Evolutionary conservation across 129 eudicot genomes (phyloP).

Genomic region (Heracleum sosnowskyi): DNA sequence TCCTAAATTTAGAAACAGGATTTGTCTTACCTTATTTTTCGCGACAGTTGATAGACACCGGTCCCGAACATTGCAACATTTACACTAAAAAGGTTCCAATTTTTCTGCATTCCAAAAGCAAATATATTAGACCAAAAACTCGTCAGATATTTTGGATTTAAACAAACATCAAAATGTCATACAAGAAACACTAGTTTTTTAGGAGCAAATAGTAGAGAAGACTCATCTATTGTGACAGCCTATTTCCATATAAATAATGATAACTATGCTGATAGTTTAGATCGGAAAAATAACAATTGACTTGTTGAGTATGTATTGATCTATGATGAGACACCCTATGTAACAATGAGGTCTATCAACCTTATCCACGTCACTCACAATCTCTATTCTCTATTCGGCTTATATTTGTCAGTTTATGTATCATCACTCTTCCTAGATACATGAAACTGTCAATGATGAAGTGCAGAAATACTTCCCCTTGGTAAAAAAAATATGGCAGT

Average conservation of each 20-base stretch:
- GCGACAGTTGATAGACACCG: conserved; percentile 79
- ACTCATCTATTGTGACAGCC: neutral
- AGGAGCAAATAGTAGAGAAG: neutral
- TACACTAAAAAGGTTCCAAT: conserved; percentile 97
- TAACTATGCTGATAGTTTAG: neutral
- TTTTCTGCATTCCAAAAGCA: conserved; percentile 56
- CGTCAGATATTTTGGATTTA: neutral
- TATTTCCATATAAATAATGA: neutral
- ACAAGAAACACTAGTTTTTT: neutral
- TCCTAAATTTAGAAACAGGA: neutral
- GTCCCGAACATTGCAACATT: conserved; percentile 95
- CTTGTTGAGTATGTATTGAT: neutral
- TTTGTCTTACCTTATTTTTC: conserved; percentile 67
- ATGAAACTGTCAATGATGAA: neutral
- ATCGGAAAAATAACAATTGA: neutral
- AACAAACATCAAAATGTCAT: neutral
- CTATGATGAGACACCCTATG: neutral
- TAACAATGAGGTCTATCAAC: neutral
- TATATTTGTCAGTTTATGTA: neutral
- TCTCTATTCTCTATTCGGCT: neutral
- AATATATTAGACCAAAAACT: neutral
- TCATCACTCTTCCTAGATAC: neutral
- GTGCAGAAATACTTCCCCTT: neutral
- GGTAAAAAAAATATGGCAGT: neutral
- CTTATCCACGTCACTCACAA: neutral